These are phyloP conservation scores for Aspergillus vadensis DNA, from an alignment of 2,329 filamentous ascomycete genomes.

Conservation along the genomic window DNA sequence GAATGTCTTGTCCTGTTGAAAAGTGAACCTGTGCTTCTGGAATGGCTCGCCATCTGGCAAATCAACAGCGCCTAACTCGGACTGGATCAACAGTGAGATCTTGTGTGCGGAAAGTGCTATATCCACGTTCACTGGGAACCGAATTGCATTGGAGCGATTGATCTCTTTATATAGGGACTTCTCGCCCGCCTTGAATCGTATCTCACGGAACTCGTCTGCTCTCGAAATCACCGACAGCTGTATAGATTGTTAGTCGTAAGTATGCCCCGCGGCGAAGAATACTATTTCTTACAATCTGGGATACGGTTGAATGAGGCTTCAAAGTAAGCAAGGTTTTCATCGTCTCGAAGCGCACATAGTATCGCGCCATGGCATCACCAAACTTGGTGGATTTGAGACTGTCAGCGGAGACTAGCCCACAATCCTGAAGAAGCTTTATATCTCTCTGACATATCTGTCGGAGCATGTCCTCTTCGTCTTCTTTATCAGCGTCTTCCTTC, in stretches of 20 bases:
- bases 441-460: constrained; percentile 71
- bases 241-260: constrained; percentile 13
- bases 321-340: constrained; percentile 72
- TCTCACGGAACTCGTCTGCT: constrained; percentile 71
- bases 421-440: constrained; percentile 64
- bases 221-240: constrained; percentile 68
- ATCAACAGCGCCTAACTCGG: constrained; percentile 68
- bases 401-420: constrained; percentile 56
- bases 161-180: constrained; percentile 70
- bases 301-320: constrained; percentile 60
- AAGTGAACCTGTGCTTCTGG: constrained; percentile 57
- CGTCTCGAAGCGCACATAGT: constrained; percentile 77
- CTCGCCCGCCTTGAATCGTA: constrained; percentile 71
- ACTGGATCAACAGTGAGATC: constrained; percentile 74
- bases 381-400: constrained; percentile 67
- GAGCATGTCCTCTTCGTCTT: constrained; percentile 64
- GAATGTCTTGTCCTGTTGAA: constrained; percentile 60
- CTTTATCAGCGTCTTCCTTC: constrained; percentile 52
- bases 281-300: constrained; percentile 61
- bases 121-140: constrained; percentile 70
- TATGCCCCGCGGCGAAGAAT: not conserved
- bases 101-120: constrained; percentile 71
- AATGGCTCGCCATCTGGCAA: constrained; percentile 61
- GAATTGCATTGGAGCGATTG: constrained; percentile 69
- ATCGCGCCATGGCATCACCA: constrained; percentile 78